Evolutionary conservation across 768 basidiomycete species (phyloP).

Genomic region (Psilocybe sp.): DNA sequence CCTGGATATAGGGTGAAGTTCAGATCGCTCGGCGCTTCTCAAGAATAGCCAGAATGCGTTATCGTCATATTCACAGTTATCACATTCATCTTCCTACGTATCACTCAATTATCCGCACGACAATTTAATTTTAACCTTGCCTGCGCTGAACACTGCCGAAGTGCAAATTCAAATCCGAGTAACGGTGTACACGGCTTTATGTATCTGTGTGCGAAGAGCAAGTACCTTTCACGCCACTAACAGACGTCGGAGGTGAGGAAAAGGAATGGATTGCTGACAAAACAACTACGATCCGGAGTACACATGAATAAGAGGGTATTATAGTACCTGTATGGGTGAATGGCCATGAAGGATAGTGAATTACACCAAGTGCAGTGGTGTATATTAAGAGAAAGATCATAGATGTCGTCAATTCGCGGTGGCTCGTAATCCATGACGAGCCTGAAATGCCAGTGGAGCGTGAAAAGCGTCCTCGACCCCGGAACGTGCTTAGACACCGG

Average conservation of each 20-base stretch:
- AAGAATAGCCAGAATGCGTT: too few species aligned
- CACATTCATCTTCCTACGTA: too few species aligned
- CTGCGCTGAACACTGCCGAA: too few species aligned
- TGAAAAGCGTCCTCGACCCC: background rate
- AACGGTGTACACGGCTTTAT: too few species aligned
- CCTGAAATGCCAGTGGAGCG: conserved; percentile 1
- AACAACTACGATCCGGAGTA: conserved; percentile 15
- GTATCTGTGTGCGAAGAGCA: background rate
- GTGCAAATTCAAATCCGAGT: too few species aligned
- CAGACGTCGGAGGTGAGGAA: background rate
- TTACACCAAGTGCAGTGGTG: background rate
- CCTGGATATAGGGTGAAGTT: too few species aligned
- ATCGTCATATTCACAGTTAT: too few species aligned
- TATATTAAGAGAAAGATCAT: conserved; percentile 1
- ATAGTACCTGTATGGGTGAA: conserved; percentile 14
- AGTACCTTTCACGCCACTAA: background rate
- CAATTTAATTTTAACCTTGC: too few species aligned
- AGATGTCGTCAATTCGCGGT: background rate
- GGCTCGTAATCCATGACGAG: background rate
- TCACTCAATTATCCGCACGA: too few species aligned
- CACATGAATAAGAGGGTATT: conserved; percentile 20
- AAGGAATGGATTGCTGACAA: conserved; percentile 4
- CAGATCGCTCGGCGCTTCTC: too few species aligned
- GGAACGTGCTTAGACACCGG: conserved; percentile 23
- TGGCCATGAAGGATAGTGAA: conserved; percentile 2